Conservation (phyloP, 2,329 filamentous ascomycete genomes). For the Aureobasidium sp. region DNA sequence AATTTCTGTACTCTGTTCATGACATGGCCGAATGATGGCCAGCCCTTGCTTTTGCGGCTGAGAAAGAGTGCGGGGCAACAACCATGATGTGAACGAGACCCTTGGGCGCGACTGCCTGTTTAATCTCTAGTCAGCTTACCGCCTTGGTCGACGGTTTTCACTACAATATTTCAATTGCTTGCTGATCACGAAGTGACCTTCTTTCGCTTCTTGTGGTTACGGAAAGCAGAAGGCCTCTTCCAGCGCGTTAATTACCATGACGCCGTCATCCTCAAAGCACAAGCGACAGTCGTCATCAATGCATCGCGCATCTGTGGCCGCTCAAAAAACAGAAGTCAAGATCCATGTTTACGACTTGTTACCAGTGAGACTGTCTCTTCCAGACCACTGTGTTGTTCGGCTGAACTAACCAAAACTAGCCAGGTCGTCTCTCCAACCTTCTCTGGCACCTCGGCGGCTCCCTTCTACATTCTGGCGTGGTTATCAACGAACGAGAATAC, state of each 20-base stretch:
- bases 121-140: neutral
- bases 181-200: neutral
- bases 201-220: neutral
- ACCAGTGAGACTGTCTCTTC: slow-evolving; percentile 24
- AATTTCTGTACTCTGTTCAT: neutral
- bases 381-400: neutral
- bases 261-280: slow-evolving; percentile 2
- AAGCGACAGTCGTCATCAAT: slow-evolving; percentile 14
- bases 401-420: slow-evolving; percentile 39
- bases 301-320: slow-evolving; percentile 1
- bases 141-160: neutral
- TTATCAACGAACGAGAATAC: slow-evolving; percentile 74
- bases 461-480: slow-evolving; percentile 75
- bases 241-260: neutral
- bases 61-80: slow-evolving; percentile 3
- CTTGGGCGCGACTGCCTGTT: neutral
- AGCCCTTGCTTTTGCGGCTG: neutral
- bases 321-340: slow-evolving; percentile 28
- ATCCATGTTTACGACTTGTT: slow-evolving; percentile 34
- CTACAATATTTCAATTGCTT: neutral
- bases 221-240: neutral
- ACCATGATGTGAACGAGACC: slow-evolving; percentile 5
- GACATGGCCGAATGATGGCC: neutral
- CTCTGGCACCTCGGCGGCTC: slow-evolving; percentile 73
- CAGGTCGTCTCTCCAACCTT: slow-evolving; percentile 65